Evolutionary conservation across 768 basidiomycete species (phyloP).

Genomic region (Lactarius deliciosus): DNA sequence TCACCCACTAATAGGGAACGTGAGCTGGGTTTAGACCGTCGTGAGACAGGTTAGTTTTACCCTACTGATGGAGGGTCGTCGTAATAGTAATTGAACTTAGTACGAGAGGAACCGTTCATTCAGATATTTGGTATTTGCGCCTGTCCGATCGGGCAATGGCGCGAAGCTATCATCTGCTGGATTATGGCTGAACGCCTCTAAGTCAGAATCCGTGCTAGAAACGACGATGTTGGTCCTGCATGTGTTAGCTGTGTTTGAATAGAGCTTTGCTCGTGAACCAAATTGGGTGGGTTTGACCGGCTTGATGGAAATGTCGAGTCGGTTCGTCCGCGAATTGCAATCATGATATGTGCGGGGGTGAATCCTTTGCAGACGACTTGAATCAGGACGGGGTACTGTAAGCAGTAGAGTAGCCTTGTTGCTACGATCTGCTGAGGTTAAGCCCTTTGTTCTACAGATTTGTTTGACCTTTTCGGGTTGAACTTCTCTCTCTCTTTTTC

Average conservation of each 20-base stretch:
- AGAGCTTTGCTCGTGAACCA: constrained; percentile 72
- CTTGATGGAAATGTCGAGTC: constrained; percentile 53
- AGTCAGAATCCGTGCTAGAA: constrained; percentile 79
- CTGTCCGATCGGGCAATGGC: constrained; percentile 77
- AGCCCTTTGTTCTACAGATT: constrained; percentile 69
- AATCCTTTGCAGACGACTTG: constrained; percentile 81
- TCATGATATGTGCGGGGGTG: constrained; percentile 66
- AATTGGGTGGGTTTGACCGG: constrained; percentile 52
- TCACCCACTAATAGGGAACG: constrained; percentile 79
- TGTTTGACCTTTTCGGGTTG: constrained; percentile 50
- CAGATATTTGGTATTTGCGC: constrained; percentile 80
- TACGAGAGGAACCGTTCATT: constrained; percentile 83
- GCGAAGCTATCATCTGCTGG: constrained; percentile 81
- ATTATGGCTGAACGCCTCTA: constrained; percentile 86
- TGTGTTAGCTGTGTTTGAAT: constrained; percentile 62
- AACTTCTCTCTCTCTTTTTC: constrained; percentile 41
- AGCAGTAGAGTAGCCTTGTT: constrained; percentile 77
- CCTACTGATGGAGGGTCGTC: constrained; percentile 76
- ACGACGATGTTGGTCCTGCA: constrained; percentile 69
- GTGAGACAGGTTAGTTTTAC: constrained; percentile 87
- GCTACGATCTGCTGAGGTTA: constrained; percentile 77
- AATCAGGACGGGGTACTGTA: constrained; percentile 74
- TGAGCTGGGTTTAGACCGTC: constrained; percentile 82
- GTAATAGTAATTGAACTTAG: constrained; percentile 78
- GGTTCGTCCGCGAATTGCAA: constrained; percentile 58